Base-by-base conservation (phyloP, 495 filamentous ascomycete genomes). In the Aspergillus affinis region DNA sequence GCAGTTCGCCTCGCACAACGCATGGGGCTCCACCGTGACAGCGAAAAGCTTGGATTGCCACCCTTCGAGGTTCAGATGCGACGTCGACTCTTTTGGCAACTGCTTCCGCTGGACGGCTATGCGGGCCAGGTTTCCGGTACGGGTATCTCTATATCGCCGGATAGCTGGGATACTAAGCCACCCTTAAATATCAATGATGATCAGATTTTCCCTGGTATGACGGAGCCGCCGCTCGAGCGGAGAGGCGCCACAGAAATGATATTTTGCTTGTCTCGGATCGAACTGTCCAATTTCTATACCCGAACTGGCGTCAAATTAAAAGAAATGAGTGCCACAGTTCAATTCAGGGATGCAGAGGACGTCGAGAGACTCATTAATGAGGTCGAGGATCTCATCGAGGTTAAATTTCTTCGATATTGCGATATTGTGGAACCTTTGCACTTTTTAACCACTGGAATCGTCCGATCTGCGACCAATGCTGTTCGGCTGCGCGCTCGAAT, bases 161-260 rank as follows among this genome's bases (percentile, higher is more conserved):
- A 59, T 57, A 54, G 23, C 53, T 73, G 57, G 65, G 66, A 71
- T 41, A 71, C 65, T 1, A 57, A 66, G 59, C 66, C 76, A 49
- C 82, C 81, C 0, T 71, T 81, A 36, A 86, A 86, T 58, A 76
- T 85, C 59, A 83, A 86, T 63, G 82, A 86, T 52, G 72, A 78
- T 32, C 81, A 85, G 64, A 69, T 86, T 36, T 79, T 76, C 59
- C 63, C 79, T 12, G 71, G 62, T 3, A 71, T 71, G 65, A 59
- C 60, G 13, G 47, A 66, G 23, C 41, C 29, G 12, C 60, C 60
- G 1, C n/a, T 32, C 7, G 78, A 86, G 36, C 80, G 85, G 30
- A 69, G 67, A 23, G 85, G 85, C 18, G 79, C 82, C 0, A 91
- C 90, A 3, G 89, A 93, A 57, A 89, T 92, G 86, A 88, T 89